Conservation (phyloP, 2,329 filamentous ascomycete genomes). For the Colletotrichum tropicicola region DNA sequence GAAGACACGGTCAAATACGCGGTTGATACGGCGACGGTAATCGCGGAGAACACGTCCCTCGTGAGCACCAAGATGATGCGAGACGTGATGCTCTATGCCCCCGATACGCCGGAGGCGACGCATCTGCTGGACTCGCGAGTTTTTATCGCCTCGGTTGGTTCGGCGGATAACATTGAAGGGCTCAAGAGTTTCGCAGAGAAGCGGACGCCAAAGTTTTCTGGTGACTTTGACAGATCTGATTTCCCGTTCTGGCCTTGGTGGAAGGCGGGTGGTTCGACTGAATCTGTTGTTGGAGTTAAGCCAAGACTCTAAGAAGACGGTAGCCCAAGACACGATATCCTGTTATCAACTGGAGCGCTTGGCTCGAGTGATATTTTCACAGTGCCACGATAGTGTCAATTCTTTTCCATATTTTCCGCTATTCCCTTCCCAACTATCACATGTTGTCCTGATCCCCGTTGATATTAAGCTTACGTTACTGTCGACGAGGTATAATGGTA, state of each 20-base stretch:
- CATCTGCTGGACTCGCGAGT: conserved; percentile 9
- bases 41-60: conserved; percentile 16
- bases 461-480: too few species aligned
- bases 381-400: too few species aligned
- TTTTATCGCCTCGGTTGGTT: neutral
- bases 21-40: neutral
- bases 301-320: neutral
- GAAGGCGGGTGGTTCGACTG: neutral
- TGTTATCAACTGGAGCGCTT: too few species aligned
- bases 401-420: too few species aligned
- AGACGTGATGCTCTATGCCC: conserved; percentile 23
- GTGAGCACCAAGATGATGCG: conserved; percentile 29
- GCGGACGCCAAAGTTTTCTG: neutral
- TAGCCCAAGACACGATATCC: too few species aligned
- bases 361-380: too few species aligned
- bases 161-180: neutral
- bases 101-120: conserved; percentile 9
- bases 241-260: conserved; percentile 8
- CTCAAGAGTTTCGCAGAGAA: neutral
- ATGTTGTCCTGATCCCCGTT: too few species aligned
- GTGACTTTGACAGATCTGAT: neutral
- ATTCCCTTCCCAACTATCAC: too few species aligned
- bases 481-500: too few species aligned
- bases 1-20: neutral
- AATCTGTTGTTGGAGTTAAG: neutral